Evolutionary conservation across 495 filamentous ascomycete genomes (phyloP).

Genomic region (Lasiosphaeria miniovina): DNA sequence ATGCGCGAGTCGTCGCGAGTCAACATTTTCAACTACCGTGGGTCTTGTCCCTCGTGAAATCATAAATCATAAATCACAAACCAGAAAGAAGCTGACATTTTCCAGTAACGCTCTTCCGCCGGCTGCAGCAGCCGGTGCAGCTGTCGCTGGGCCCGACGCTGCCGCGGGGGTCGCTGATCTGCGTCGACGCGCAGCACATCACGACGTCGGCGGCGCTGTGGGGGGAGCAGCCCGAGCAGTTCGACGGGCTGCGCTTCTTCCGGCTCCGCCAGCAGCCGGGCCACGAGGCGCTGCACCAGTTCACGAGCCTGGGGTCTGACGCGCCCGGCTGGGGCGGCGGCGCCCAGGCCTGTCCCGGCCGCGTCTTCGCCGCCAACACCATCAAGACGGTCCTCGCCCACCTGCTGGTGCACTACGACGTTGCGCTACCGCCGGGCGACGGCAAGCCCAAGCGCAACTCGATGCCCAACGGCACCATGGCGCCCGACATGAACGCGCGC

Average conservation of each 20-base stretch:
- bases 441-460: conserved; percentile 4
- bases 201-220: not conserved
- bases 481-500: not conserved
- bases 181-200: conserved; percentile 3
- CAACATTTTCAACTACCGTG: conserved; percentile 10
- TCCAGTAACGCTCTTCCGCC: not conserved
- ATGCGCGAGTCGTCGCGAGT: conserved; percentile 14
- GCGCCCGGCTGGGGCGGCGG: conserved; percentile 35
- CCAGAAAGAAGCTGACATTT: not conserved
- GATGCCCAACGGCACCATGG: conserved; percentile 5
- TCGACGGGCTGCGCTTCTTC: conserved; percentile 41
- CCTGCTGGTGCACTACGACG: conserved; percentile 11
- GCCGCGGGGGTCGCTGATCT: conserved; percentile 8
- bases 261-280: conserved; percentile 29
- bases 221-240: conserved; percentile 19
- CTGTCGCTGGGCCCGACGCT: conserved; percentile 2
- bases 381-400: conserved; percentile 12
- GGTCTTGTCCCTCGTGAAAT: not conserved
- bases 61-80: not conserved
- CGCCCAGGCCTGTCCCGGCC: conserved; percentile 38
- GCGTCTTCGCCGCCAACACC: conserved; percentile 36
- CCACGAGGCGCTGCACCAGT: conserved; percentile 16
- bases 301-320: conserved; percentile 6
- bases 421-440: conserved; percentile 2
- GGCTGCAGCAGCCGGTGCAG: conserved; percentile 2